Evolutionary conservation across 1,284 basidiomycete species (phyloP).

Genomic region (Melampsora larici-populina): DNA sequence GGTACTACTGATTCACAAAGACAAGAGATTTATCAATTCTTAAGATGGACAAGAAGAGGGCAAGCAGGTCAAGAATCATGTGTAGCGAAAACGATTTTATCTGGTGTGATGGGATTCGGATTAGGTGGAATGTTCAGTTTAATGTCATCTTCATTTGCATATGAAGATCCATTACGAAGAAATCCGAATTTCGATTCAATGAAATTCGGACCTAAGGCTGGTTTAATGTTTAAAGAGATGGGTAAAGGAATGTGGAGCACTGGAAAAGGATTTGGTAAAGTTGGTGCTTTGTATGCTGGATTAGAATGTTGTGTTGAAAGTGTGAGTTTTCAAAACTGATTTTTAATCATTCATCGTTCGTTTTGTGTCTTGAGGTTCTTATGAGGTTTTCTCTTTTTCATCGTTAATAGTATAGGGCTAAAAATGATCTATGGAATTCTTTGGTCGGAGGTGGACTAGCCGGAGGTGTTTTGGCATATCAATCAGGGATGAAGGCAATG

Average conservation of each 20-base stretch:
- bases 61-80: constrained; percentile 49
- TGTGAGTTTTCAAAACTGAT: constrained; percentile 61
- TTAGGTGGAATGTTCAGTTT: constrained; percentile 93
- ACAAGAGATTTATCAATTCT: constrained; percentile 46
- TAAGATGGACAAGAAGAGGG: constrained; percentile 48
- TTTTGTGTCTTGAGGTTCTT: not conserved
- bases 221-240: constrained; percentile 88
- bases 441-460: constrained; percentile 58
- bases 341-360: not conserved
- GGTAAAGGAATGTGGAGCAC: constrained; percentile 77
- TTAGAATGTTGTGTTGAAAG: constrained; percentile 94
- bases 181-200: constrained; percentile 56
- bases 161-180: constrained; percentile 76
- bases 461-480: constrained; percentile 76
- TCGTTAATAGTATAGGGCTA: constrained; percentile 75
- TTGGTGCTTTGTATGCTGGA: constrained; percentile 87
- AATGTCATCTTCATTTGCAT: constrained; percentile 90
- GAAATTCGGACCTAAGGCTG: constrained; percentile 68
- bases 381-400: not conserved
- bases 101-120: constrained; percentile 62
- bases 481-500: constrained; percentile 71
- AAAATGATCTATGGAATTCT: constrained; percentile 84
- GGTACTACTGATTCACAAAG: constrained; percentile 47
- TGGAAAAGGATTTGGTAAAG: constrained; percentile 82
- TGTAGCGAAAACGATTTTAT: constrained; percentile 48